Conservation (phyloP, 495 filamentous ascomycete species). For the Zalerion maritima region DNA sequence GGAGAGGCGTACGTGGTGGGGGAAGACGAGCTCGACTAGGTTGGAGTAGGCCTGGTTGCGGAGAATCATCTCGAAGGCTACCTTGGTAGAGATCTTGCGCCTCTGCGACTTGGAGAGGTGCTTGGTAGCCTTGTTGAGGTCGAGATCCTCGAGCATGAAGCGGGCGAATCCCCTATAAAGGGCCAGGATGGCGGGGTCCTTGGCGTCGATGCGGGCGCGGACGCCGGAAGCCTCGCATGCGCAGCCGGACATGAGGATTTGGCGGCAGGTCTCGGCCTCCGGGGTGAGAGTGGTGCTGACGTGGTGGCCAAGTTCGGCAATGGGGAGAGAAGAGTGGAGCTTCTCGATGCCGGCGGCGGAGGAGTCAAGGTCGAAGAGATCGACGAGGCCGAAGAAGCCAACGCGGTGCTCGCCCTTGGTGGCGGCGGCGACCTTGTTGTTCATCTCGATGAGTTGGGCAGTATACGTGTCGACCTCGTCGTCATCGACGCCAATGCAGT, state of each 20-base stretch:
- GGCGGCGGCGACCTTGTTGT: conserved; percentile 9
- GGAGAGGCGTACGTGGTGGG: conserved; percentile 21
- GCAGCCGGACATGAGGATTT: conserved; percentile 21
- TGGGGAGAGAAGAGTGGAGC: conserved; percentile 2
- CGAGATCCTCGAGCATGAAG: conserved; percentile 34
- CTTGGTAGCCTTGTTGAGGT: conserved; percentile 13
- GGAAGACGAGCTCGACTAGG: conserved; percentile 23
- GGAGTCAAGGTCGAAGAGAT: conserved; percentile 12
- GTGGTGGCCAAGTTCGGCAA: conserved; percentile 10
- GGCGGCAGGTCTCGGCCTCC: conserved; percentile 22
- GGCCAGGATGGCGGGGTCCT: conserved; percentile 18
- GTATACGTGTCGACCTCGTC: conserved; percentile 21
- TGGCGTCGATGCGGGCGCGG: conserved; percentile 18
- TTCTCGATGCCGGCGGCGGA: conserved; percentile 5
- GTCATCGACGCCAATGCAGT: conserved; percentile 29
- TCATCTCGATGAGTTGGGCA: conserved; percentile 17
- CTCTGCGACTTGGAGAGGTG: conserved; percentile 12
- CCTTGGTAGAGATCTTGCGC: conserved; percentile 20
- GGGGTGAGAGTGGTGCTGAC: conserved; percentile 16
- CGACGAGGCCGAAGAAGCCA: conserved; percentile 14
- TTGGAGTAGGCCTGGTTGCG: conserved; percentile 29
- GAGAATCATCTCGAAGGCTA: conserved; percentile 23
- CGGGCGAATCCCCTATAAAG: conserved; percentile 29
- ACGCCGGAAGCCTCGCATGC: conserved; percentile 12
- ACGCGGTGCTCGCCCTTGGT: conserved; percentile 6